Evolutionary conservation across 345 rosid species (phyloP), one percentile per base, ranked within the genome.

Genomic region (Fremontodendron californicum): DNA sequence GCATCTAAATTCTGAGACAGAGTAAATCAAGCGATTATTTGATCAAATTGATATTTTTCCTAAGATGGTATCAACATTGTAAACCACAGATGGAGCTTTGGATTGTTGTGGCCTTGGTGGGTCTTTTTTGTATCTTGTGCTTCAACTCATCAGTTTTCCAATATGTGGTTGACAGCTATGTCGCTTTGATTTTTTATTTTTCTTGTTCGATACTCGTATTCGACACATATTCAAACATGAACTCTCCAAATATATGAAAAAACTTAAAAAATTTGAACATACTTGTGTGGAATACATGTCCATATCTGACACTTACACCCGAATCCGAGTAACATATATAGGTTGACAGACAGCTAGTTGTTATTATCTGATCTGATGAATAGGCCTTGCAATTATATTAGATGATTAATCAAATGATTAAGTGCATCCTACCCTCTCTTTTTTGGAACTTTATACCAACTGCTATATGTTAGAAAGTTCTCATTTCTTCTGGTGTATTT

Each of bases 331-430:
- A n/a, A n/a, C n/a, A n/a, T n/a, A n/a, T n/a, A n/a, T n/a, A n/a
- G 70, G 70, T 65, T 39, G 70, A 65, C 70, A 65, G 70, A 65
- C 70, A 65, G 70, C 70, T 39, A 37, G 16, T 65, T 65, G 70
- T 65, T 65, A 39, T 19, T n/a, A 37, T 65, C 12, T 39, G 48
- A 37, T 65, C 12, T 39, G 48, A 37, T 19, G 27, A 19, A 11
- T 19, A 7, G 27, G 27, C 48, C 70, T 65, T 65, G 16, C 29
- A 65, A 65, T 65, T 45, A 25, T 45, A 16, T 16, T 46, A 25
- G 39, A 33, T 4, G 75, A 51, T 35, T 52, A 61, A 58, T 43
- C 40, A 74, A 74, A 43, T 71, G 27, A 54, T 73, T 13, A 73
- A 54, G 12, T 43, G 45, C 29, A 21, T n/a, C 71, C 4, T 12